These are phyloP conservation scores for Capronia americana DNA, from an alignment of 2,329 filamentous ascomycete species.

Conservation along the genomic window DNA sequence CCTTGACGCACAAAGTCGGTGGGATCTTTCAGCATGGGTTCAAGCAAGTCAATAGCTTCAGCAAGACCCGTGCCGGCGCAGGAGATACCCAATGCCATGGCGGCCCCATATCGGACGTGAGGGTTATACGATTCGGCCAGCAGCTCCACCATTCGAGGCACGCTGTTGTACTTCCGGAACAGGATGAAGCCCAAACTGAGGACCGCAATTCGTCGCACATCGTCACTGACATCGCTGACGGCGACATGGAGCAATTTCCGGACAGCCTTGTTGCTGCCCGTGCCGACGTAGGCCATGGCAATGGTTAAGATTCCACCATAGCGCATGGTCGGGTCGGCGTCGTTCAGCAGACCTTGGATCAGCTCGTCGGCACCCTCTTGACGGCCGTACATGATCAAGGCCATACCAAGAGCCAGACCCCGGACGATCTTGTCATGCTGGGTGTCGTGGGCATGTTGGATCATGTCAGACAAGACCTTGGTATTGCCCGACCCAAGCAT, in stretches of 20 bases:
- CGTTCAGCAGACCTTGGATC: constrained; percentile 89
- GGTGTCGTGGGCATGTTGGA: constrained; percentile 95
- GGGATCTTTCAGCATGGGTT: constrained; percentile 99
- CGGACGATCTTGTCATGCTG: constrained; percentile 99
- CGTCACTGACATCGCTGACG: constrained; percentile 97
- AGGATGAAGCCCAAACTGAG: constrained; percentile 98
- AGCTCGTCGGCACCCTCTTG: constrained; percentile 94
- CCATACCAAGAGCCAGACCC: constrained; percentile 94
- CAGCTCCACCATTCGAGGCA: constrained; percentile 98
- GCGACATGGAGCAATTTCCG: constrained; percentile 93
- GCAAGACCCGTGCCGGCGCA: constrained; percentile 95
- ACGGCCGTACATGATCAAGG: constrained; percentile 95
- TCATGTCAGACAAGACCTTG: constrained; percentile 93
- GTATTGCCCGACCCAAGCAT: constrained; percentile 98
- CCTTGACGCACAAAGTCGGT: constrained; percentile 98
- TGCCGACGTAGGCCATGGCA: constrained; percentile 94
- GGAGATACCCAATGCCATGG: constrained; percentile 97
- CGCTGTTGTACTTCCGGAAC: constrained; percentile 95
- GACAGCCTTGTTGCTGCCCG: constrained; percentile 97
- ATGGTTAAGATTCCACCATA: constrained; percentile 99
- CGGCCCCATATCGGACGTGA: constrained; percentile 95
- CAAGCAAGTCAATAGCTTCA: constrained; percentile 93
- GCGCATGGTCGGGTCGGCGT: constrained; percentile 89
- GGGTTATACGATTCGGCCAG: constrained; percentile 99
- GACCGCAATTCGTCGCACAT: constrained; percentile 92